Conservation (phyloP, 371 early-diverging fungal species). For the Catenaria anguillulae region DNA sequence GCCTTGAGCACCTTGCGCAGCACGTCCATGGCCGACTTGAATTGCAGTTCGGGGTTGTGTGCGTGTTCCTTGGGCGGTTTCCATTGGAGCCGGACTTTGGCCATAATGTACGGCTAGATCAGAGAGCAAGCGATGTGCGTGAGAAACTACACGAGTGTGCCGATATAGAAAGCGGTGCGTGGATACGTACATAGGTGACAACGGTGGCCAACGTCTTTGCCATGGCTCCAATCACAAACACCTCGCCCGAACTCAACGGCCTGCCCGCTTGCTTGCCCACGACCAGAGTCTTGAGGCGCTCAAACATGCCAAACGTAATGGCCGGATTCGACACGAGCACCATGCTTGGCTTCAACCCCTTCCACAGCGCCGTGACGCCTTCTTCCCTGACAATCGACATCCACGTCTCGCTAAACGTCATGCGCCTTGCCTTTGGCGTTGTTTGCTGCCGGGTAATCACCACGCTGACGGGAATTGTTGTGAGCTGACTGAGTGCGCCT, state of each 20-base stretch:
- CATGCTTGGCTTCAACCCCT: conserved; percentile 75
- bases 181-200: conserved; percentile 26
- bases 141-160: no score
- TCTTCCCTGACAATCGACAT: conserved; percentile 60
- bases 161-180: no score
- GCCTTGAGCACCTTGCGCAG: conserved; percentile 54
- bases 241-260: conserved; percentile 51
- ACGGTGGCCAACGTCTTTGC: conserved; percentile 76
- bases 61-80: conserved; percentile 55
- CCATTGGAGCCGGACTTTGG: conserved; percentile 91
- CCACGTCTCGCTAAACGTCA: conserved; percentile 32
- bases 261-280: conserved; percentile 21
- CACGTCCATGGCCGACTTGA: conserved; percentile 75
- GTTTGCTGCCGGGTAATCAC: conserved; percentile 72
- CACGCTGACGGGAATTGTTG: conserved; percentile 81
- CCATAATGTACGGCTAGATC: conserved; percentile 96
- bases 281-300: conserved; percentile 58
- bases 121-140: no score
- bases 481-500: conserved; percentile 74
- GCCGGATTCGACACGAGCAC: conserved; percentile 88
- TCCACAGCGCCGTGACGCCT: conserved; percentile 72
- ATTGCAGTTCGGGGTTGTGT: conserved; percentile 36
- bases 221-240: conserved; percentile 77
- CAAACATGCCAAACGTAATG: conserved; percentile 93
- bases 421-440: conserved; percentile 18